These are phyloP conservation scores for Lepidopterella palustris DNA, from an alignment of 495 filamentous ascomycete genomes.

Conservation along the genomic window DNA sequence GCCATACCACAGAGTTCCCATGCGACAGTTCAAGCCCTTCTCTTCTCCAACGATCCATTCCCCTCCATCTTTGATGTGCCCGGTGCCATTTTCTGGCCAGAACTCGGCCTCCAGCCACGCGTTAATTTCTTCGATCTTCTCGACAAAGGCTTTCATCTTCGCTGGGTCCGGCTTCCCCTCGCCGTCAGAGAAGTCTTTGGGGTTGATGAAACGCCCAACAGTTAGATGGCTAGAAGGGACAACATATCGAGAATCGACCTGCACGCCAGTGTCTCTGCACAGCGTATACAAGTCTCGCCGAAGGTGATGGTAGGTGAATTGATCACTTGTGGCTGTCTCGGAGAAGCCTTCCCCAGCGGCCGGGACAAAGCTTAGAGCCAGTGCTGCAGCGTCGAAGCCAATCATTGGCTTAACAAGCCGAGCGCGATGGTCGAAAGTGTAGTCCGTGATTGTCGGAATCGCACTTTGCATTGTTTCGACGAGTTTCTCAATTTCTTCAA, in stretches of 20 bases:
- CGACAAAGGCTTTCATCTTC: constrained; percentile 53
- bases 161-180: constrained; percentile 33
- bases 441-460: constrained; percentile 52
- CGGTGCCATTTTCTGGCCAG: constrained; percentile 49
- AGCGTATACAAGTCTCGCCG: constrained; percentile 66
- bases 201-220: constrained; percentile 67
- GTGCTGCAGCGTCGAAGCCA: constrained; percentile 74
- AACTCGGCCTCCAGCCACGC: constrained; percentile 57
- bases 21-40: constrained; percentile 61
- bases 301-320: constrained; percentile 86
- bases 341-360: constrained; percentile 51
- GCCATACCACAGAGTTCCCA: constrained; percentile 78
- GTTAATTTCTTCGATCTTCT: constrained; percentile 70
- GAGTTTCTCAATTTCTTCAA: constrained; percentile 54
- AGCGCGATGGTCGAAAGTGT: constrained; percentile 55
- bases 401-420: constrained; percentile 75
- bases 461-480: constrained; percentile 46
- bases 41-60: constrained; percentile 75
- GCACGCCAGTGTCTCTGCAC: constrained; percentile 51
- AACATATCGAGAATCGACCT: constrained; percentile 67
- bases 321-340: constrained; percentile 41
- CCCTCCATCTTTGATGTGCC: constrained; percentile 41
- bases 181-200: constrained; percentile 39
- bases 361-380: constrained; percentile 82
- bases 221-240: constrained; percentile 87